Evolutionary conservation across 73 alveolate species (phyloP).

Genomic region (Tetrahymena malaccensis): DNA sequence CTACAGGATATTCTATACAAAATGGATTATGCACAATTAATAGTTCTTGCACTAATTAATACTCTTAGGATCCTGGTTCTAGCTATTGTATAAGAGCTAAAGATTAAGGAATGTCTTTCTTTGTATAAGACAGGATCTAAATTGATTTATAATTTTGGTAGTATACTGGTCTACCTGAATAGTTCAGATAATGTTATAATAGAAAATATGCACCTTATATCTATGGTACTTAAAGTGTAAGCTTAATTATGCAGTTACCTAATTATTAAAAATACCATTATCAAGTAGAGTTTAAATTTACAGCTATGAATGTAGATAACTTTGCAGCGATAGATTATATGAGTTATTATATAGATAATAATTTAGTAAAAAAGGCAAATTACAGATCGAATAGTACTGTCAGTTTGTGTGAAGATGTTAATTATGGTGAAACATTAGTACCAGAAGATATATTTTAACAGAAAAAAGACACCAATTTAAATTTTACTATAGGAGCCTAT

Average conservation of each 20-base stretch:
- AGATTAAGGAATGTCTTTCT: not conserved
- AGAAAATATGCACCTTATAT: not conserved
- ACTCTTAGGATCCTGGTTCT: not conserved
- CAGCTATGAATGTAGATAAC: not conserved
- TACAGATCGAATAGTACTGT: not conserved
- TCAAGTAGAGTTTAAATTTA: not conserved
- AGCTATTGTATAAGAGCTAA: not conserved
- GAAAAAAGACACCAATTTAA: not conserved
- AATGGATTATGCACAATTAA: not conserved
- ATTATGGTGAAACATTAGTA: not conserved
- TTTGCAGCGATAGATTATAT: not conserved
- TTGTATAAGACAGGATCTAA: not conserved
- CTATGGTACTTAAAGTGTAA: not conserved
- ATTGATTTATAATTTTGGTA: not conserved
- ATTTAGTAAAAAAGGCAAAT: not conserved
- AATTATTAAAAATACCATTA: not conserved
- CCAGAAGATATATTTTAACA: not conserved
- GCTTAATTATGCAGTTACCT: not conserved
- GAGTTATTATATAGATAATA: not conserved
- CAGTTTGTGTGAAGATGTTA: not conserved
- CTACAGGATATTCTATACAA: not conserved
- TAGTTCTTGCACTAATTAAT: not conserved
- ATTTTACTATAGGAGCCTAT: not conserved
- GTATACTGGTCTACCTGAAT: not conserved
- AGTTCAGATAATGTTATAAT: not conserved